Evolutionary conservation across 768 basidiomycete genomes (phyloP).

Genomic region (Tylopilus felleus): DNA sequence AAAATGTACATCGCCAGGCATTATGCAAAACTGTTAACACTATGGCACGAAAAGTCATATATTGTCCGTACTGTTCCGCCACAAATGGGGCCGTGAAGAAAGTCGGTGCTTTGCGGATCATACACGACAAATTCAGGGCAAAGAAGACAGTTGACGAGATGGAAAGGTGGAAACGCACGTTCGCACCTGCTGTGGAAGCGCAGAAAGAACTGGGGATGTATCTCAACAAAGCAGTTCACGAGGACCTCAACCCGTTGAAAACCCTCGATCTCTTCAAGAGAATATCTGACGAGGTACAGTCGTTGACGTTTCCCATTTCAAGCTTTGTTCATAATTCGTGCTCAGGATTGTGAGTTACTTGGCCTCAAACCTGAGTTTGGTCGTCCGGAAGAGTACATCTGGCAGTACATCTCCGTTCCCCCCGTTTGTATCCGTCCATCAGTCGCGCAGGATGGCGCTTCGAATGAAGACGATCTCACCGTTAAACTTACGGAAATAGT

Average conservation of each 20-base stretch:
- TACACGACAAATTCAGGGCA: conserved; percentile 95
- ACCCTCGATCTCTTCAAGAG: conserved; percentile 88
- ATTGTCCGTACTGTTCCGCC: conserved; percentile 90
- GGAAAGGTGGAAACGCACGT: conserved; percentile 82
- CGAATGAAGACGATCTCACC: conserved; percentile 97
- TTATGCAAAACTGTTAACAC: conserved; percentile 83
- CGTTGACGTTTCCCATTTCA: not conserved
- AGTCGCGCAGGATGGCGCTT: conserved; percentile 95
- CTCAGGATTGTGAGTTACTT: conserved; percentile 89
- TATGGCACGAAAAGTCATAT: conserved; percentile 82
- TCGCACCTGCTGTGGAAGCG: conserved; percentile 75
- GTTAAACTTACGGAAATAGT: conserved; percentile 97
- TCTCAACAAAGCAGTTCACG: conserved; percentile 82
- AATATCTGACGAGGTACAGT: conserved; percentile 82
- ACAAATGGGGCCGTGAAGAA: conserved; percentile 97
- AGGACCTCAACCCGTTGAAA: conserved; percentile 93
- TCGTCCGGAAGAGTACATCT: conserved; percentile 94
- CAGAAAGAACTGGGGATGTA: conserved; percentile 85
- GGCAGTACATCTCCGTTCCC: conserved; percentile 98
- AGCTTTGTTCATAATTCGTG: not conserved
- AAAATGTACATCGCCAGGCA: conserved; percentile 85
- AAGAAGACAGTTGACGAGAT: conserved; percentile 89
- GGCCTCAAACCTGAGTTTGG: conserved; percentile 87
- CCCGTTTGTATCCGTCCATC: conserved; percentile 97
- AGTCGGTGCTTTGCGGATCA: conserved; percentile 89